These are phyloP conservation scores for Microdochium paspali DNA, from an alignment of 2,329 filamentous ascomycete species.

Conservation along the genomic window DNA sequence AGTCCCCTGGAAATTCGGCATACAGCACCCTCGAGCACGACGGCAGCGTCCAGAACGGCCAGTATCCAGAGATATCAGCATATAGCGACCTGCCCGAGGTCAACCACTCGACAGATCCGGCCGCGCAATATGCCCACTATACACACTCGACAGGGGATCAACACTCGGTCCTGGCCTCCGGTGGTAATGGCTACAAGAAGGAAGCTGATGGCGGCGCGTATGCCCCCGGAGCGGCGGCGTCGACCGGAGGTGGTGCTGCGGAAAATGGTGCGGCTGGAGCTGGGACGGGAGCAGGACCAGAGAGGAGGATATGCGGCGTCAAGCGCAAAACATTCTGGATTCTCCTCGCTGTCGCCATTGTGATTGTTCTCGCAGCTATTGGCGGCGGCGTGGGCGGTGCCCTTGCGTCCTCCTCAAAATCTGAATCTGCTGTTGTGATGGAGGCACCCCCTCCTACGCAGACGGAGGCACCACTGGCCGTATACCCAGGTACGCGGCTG, in stretches of 20 bases:
- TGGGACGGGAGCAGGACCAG: not conserved
- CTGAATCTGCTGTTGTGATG: not conserved
- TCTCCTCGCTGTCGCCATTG: conserved; percentile 4
- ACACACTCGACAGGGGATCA: not conserved
- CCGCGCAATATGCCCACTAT: conserved; percentile 6
- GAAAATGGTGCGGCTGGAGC: not conserved
- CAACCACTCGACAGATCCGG: conserved; percentile 15
- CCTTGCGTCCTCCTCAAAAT: not conserved
- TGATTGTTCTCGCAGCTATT: conserved; percentile 5
- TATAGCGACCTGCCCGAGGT: conserved; percentile 22
- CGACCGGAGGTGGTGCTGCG: not conserved
- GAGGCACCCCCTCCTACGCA: not conserved
- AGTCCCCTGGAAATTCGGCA: not conserved
- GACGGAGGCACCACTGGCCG: not conserved
- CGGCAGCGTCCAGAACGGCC: conserved; percentile 1
- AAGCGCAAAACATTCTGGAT: conserved; percentile 8
- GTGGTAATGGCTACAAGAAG: not conserved
- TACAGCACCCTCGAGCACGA: conserved; percentile 12
- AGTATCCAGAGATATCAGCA: conserved; percentile 2
- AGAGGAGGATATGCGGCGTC: conserved; percentile 9
- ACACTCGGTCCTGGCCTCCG: conserved; percentile 2
- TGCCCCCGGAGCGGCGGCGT: conserved; percentile 5
- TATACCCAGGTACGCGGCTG: conserved; percentile 9
- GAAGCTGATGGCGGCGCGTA: conserved; percentile 4
- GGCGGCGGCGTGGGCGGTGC: conserved; percentile 9